Evolutionary conservation across 129 eudicot species (phyloP), one percentile per base, ranked within the genome.

Genomic region (Centella asiatica): DNA sequence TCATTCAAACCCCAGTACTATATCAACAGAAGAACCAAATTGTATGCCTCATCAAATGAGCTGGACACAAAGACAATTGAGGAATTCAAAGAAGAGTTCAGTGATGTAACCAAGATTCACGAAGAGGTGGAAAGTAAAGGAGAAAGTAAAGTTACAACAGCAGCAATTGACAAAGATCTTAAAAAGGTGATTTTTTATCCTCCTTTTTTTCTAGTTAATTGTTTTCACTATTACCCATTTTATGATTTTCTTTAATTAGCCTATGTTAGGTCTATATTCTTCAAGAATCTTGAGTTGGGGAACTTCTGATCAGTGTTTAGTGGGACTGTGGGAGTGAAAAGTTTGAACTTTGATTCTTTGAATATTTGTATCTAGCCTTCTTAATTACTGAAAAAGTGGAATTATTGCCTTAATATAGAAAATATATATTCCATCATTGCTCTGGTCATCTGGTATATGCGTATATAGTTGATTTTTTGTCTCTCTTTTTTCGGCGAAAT

Each of bases 151-250:
- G 55, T 11, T 61, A 65, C 80, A 34, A 31, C 57, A 27, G 76
- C 80, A 54, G 67, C 66, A 32, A 68, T 88, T 24, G 94, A 84
- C 28, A 79, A 81, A 70, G 94, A 88, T 74, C 85, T 89, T 34
- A 85, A 85, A 75, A 89, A 85, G 95, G 97, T 77, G 44, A 6
- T 57, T 3, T 31, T 62, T 25, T 33, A 20, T 34, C 26, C 22
- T 8, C 1, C 11, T 15, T 34, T 60, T 33, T 58, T 50, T 14
- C 4, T 0, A 8, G 8, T 2, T 57, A 1, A 4, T 18, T 46
- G 22, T 4, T 46, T 46, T 18, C 12, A 6, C 18, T n/a, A 11
- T 6, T n/a, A 4, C 24, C 24, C 24, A 4, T 12, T n/a, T 46
- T 14, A 5, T 18, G 51, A 1, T 46, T 18, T 46, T 46, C 4